Base-by-base conservation (phyloP, 2,329 filamentous ascomycete species). In the Penicillium sp. region DNA sequence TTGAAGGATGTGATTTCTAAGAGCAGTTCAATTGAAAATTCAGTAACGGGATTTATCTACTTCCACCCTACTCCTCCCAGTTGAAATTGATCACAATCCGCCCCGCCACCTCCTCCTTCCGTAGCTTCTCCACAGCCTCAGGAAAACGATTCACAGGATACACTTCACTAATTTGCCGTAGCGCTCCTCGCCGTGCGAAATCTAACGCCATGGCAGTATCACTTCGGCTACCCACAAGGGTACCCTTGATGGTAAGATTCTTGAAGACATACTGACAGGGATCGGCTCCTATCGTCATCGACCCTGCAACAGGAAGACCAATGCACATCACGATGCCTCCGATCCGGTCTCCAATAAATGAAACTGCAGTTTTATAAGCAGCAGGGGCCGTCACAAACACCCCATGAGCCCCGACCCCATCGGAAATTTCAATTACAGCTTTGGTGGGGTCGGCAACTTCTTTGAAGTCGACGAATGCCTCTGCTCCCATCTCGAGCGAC, bases 381-480 rank as follows among this genome's bases (percentile, higher is more conserved):
- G 71, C 68, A 1, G 72, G 69, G 10, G 72, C 75, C 5, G 73
- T 75, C 26, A 77, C 72, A 45, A 77, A 73, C 3, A 77, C 73
- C 2, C 70, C 79, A 56, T 82, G 78, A 6, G 74, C 79, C 17
- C 78, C 79, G 8, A 78, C 61, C 2, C 78, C 77, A 55, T 76
- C 78, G 1, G 78, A 74, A 16, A 78, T 68, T 48, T 78, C 69
- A 52, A 78, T 73, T 3, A 83, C 77, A 35, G 76, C 76, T 4
- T 70, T 70, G 0, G 72, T 62, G 2, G 69, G 57, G 50, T 69
- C 70, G 16, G 35, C 69, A 46, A 41, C 69, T 43, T 77, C 71
- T 38, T 73, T 76, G 67, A 83, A 84, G 65, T 84, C 82, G n/a
- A 85, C 71, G 65, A 83, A 84, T 1, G 73, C 75, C 54, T 84